Percentiles rank a stretch among this genome's conserved stretches.
Conservation (phyloP, 2,329 filamentous ascomycete species). For the Talaromyces amestolkiae region DNA sequence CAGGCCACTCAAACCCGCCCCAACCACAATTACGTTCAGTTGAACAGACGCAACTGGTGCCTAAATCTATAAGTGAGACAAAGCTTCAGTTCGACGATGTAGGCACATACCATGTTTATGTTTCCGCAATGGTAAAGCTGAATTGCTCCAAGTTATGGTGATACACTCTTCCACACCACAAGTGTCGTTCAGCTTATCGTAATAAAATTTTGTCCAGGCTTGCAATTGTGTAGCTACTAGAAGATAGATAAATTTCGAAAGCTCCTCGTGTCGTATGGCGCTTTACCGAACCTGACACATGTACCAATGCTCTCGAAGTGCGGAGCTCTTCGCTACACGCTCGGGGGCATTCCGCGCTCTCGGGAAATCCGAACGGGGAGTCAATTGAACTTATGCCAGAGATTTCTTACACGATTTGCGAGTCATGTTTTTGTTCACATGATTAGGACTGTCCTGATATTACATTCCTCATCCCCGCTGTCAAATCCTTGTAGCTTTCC, state of each 20-base stretch:
- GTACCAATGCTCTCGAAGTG: too few relatives aligned
- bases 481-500: background rate
- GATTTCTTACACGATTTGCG: background rate
- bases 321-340: background rate
- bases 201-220: background rate
- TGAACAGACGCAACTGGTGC: background rate
- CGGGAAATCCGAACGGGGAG: background rate
- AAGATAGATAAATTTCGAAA: background rate
- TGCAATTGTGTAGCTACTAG: background rate
- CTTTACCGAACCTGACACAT: background rate
- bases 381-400: background rate
- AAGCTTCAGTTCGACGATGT: background rate
- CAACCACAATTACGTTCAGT: constrained; percentile 32
- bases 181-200: background rate
- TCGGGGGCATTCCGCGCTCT: background rate
- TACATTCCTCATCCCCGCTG: background rate
- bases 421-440: background rate
- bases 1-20: constrained; percentile 47
- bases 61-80: background rate
- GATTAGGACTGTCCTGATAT: background rate
- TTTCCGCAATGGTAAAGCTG: background rate
- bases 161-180: background rate
- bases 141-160: background rate
- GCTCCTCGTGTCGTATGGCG: background rate
- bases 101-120: background rate